Percentiles rank a stretch among this genome's conserved stretches.
Conservation (phyloP, 2,329 filamentous ascomycete species). For the Neopestalotiopsis sp. region DNA sequence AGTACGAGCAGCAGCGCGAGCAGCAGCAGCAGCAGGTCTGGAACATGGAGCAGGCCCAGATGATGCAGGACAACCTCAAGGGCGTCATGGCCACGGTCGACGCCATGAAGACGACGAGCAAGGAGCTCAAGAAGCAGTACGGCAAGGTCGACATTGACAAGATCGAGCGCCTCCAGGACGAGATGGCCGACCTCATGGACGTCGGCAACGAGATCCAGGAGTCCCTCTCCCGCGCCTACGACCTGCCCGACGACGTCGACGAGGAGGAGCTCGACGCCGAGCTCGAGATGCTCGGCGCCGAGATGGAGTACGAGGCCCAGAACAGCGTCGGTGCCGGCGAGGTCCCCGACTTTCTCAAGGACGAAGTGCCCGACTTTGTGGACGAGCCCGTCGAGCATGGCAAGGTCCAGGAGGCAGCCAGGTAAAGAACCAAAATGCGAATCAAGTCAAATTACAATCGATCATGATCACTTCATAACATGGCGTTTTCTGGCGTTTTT, state of each 20-base stretch:
- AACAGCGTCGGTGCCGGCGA: conserved; percentile 55
- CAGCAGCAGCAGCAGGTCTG: conserved; percentile 93
- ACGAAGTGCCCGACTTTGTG: conserved; percentile 90
- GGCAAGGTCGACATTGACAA: conserved; percentile 97
- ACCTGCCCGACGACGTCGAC: conserved; percentile 95
- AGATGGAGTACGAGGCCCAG: conserved; percentile 84
- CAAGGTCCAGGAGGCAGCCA: conserved; percentile 83
- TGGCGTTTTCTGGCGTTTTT: conserved; percentile 10
- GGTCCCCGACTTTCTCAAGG: conserved; percentile 86
- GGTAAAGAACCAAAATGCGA: conserved; percentile 38
- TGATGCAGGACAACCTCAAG: conserved; percentile 98
- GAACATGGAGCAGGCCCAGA: conserved; percentile 99
- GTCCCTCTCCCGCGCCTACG: conserved; percentile 87
- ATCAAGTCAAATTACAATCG: no score
- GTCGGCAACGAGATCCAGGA: conserved; percentile 98
- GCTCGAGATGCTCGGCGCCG: conserved; percentile 90
- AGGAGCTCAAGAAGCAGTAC: conserved; percentile 90
- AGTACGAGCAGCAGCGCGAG: conserved; percentile 93
- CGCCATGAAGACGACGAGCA: conserved; percentile 96
- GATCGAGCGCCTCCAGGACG: conserved; percentile 96
- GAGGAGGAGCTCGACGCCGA: conserved; percentile 96
- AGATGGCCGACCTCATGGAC: conserved; percentile 98
- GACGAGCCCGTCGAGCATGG: conserved; percentile 82
- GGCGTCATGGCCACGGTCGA: conserved; percentile 99
- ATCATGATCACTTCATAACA: neutral